These are phyloP conservation scores for Lolium rigidum DNA, from an alignment of 176 grass and related monocot species.

Conservation along the genomic window DNA sequence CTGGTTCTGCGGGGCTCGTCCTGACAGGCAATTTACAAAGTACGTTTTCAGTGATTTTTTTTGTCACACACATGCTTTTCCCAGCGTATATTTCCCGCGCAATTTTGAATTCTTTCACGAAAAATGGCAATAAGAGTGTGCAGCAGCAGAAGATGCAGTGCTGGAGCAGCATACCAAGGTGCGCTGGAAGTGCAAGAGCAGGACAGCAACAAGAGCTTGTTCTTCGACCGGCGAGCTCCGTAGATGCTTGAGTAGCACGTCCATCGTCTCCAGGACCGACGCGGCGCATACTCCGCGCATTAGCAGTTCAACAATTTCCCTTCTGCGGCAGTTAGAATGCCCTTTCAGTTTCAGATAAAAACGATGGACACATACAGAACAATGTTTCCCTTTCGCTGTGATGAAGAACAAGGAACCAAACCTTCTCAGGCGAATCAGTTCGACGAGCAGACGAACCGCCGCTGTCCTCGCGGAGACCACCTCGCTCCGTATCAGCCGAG, in stretches of 20 bases:
- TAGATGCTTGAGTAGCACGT: slow-evolving; percentile 49
- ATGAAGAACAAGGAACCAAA: neutral
- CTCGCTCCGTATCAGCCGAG: slow-evolving; percentile 47
- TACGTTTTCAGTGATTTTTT: neutral
- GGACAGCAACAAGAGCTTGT: slow-evolving; percentile 46
- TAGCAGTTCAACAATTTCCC: slow-evolving; percentile 39
- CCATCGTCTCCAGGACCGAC: slow-evolving; percentile 36
- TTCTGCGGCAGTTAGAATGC: slow-evolving; percentile 18
- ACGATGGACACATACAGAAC: neutral
- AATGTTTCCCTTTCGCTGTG: neutral
- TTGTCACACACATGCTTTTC: neutral
- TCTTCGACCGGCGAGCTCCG: slow-evolving; percentile 44
- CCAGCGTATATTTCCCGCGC: too few relatives aligned
- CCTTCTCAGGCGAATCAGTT: slow-evolving; percentile 57
- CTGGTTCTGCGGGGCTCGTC: slow-evolving; percentile 4
- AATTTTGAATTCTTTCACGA: neutral
- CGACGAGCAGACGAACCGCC: slow-evolving; percentile 46
- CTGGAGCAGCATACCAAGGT: slow-evolving; percentile 44
- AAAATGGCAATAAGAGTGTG: neutral
- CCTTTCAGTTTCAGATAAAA: neutral
- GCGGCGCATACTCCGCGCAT: slow-evolving; percentile 39
- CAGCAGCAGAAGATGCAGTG: neutral
- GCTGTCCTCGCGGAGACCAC: slow-evolving; percentile 25
- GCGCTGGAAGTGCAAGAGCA: slow-evolving; percentile 52
- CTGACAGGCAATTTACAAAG: slow-evolving; percentile 29